Evolutionary conservation across 495 filamentous ascomycete genomes (phyloP).

Genomic region (Aspergillus conjunctus): DNA sequence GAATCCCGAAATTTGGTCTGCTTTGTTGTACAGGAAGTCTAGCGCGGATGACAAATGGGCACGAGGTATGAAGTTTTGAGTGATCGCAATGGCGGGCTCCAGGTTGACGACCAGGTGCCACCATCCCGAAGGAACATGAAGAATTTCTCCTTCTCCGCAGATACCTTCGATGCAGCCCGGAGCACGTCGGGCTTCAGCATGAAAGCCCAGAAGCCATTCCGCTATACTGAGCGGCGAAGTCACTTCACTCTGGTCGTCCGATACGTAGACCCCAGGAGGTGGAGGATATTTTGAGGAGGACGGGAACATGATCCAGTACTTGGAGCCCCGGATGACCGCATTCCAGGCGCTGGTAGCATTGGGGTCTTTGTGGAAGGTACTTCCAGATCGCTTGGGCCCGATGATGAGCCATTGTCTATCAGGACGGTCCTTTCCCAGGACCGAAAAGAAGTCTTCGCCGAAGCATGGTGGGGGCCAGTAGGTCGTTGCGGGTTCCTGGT

Average conservation of each 20-base stretch:
- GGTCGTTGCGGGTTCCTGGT: slow-evolving; percentile 49
- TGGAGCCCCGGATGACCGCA: slow-evolving; percentile 84
- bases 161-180: slow-evolving; percentile 85
- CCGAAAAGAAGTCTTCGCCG: slow-evolving; percentile 82
- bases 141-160: slow-evolving; percentile 82
- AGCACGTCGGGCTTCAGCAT: slow-evolving; percentile 77
- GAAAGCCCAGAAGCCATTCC: slow-evolving; percentile 92
- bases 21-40: slow-evolving; percentile 79
- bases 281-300: slow-evolving; percentile 59
- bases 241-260: slow-evolving; percentile 89
- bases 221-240: slow-evolving; percentile 93
- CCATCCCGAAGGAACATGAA: slow-evolving; percentile 94
- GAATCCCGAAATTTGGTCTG: slow-evolving; percentile 87
- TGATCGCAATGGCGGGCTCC: slow-evolving; percentile 80
- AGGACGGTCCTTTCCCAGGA: slow-evolving; percentile 77
- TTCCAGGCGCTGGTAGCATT: slow-evolving; percentile 91
- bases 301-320: slow-evolving; percentile 99
- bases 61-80: slow-evolving; percentile 92
- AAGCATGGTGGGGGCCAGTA: slow-evolving; percentile 91
- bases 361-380: slow-evolving; percentile 91
- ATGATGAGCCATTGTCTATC: slow-evolving; percentile 94
- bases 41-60: slow-evolving; percentile 73
- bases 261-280: slow-evolving; percentile 89
- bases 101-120: slow-evolving; percentile 97
- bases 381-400: slow-evolving; percentile 85